Base-by-base conservation (phyloP, 306 rosid genomes). In the Cajanus cajan region DNA sequence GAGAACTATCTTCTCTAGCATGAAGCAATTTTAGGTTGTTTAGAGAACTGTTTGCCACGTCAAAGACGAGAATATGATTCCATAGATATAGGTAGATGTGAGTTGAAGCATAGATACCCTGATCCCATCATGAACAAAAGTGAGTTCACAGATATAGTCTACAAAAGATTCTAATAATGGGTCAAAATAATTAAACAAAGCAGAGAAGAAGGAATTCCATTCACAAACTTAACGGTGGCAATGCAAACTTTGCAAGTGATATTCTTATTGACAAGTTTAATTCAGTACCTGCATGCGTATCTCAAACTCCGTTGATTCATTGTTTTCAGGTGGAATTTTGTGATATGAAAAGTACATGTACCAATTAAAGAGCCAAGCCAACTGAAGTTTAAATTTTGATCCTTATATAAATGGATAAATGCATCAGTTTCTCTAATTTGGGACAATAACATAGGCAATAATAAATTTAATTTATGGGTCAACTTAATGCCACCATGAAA, bases 21-120 rank as follows among this genome's bases (percentile, higher is more conserved):
- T 4, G 24, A 33, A 11, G 33, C 3, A 3, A 33, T 62, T 62
- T 33, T 62, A 31, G 47, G 47, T 64, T 64, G 24, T 7, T 63
- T 36, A 64, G 8, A 31, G 24, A 8, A n/a, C 25, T 18, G 7
- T 64, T 8, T 13, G 14, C 1, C 31, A 28, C 31, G 31, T 28
- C 39, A 58, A 58, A 15, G 7, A 25, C 8, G 43, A 79, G 78
- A 71, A 79, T 79, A 18, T 62, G 73, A 79, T 79, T 62, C 73
- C 28, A 65, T 8, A 4, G 5, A 63, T 33, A 34, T 39, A 28
- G 31, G 47, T n/a, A n/a, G n/a, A n/a, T n/a, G n/a, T 55, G 28
- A 74, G 19, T 63, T 36, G 25, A 64, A 25, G 43, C 71, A 36
- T 18, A 22, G 11, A 71, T 62, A 28, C 31, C 31, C 3, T 28